phyloP scores from a whole-genome alignment of 495 filamentous ascomycete genomes.

The Hypoxylon cercidicola region DNA sequence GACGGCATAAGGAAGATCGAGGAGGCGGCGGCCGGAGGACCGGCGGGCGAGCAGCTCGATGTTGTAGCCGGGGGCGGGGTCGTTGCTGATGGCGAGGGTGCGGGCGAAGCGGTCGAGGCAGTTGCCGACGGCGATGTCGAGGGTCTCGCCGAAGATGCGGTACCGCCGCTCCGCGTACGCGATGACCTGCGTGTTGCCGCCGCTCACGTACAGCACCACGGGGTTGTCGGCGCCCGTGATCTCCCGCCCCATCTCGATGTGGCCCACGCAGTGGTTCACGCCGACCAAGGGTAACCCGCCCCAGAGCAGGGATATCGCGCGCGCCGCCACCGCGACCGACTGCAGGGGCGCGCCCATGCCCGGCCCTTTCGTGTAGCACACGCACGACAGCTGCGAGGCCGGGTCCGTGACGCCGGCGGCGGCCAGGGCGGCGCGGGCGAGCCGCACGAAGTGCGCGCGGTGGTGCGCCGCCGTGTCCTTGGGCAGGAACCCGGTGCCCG shows the following conservation, averaged over 20 bases:
- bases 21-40: conserved; percentile 65
- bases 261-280: conserved; percentile 97
- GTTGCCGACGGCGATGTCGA: conserved; percentile 97
- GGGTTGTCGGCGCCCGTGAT: conserved; percentile 94
- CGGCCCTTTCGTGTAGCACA: conserved; percentile 95
- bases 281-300: conserved; percentile 84
- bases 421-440: conserved; percentile 79
- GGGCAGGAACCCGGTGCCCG: conserved; percentile 93
- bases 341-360: conserved; percentile 98
- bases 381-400: conserved; percentile 79
- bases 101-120: conserved; percentile 96
- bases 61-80: conserved; percentile 96
- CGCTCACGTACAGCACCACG: conserved; percentile 94
- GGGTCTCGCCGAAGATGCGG: conserved; percentile 96
- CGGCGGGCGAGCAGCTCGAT: conserved; percentile 95
- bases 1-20: conserved; percentile 94
- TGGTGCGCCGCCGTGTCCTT: conserved; percentile 96
- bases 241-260: conserved; percentile 97
- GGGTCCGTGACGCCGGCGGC: conserved; percentile 66
- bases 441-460: conserved; percentile 80
- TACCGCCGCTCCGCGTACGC: conserved; percentile 94
- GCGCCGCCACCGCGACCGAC: conserved; percentile 83
- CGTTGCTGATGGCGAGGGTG: conserved; percentile 89
- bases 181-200: conserved; percentile 98
- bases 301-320: conserved; percentile 87